Evolutionary conservation across 2,329 filamentous ascomycete species (phyloP), one percentile per base, ranked within the genome.

Genomic region (Cercospora citrullina): DNA sequence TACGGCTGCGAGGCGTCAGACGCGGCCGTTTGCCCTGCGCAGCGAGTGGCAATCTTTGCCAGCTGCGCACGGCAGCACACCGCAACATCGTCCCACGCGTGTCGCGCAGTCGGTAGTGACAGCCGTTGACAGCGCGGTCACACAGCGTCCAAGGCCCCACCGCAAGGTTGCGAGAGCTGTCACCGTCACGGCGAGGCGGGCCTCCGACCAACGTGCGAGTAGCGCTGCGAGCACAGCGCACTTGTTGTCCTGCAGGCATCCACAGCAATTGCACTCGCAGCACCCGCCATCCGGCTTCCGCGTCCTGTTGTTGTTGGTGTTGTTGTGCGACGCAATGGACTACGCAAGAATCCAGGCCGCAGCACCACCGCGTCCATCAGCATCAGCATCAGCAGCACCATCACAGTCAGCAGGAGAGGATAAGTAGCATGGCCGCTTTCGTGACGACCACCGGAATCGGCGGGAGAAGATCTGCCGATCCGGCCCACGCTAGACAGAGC

Each of bases 41-140:
- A 51, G 18, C 14, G 16, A 42, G 36, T 42, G 36, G 36, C 36
- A n/a, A 16, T 8, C 16, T n/a, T n/a, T n/a, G n/a, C n/a, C n/a
- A n/a, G n/a, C n/a, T n/a, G n/a, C n/a, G n/a, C n/a, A n/a, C 36
- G 36, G 60, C 39, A 30, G 62, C 62, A 64, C 62, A 64, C 62
- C 62, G 62, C 62, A 64, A 57, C 53, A 33, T 16, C n/a, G 28
- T 36, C 31, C 31, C 45, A 45, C 23, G 45, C 36, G 36, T 39
- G 36, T 42, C 36, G 36, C 60, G 26, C 26, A 31, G 21, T 28
- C 61, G 61, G 48, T 42, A 58, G 60, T 53, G 26, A 63, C 61
- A 63, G 48, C 61, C 62, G 62, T 58, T 64, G 51, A 64, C 62
- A 64, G 62, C 60, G 23, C 36, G 36, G 48, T 64, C 31, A 51